Base-by-base conservation (phyloP, 345 rosid species). In the Citrus glauca region DNA sequence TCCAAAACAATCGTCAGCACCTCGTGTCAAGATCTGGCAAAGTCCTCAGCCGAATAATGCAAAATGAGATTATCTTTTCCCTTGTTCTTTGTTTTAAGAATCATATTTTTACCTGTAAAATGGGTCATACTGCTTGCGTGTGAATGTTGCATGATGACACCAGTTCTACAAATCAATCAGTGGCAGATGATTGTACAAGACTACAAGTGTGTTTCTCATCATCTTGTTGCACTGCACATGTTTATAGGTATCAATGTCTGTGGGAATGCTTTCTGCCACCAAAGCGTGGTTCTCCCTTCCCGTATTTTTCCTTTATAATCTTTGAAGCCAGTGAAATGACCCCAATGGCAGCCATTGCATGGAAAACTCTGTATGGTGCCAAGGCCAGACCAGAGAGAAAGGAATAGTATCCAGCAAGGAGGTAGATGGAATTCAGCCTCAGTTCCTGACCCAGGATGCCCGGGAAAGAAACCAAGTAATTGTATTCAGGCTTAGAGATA, bases 311-410 rank as follows among this genome's bases (percentile, higher is more conserved):
- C 83, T 87, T 89, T 69, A 88, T 77, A 78, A 91, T 64, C 79
- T 81, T 90, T 75, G 72, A 82, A 60, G 86, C 82, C 64, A 82
- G 85, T 33, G 91, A 90, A 73, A 91, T 56, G 79, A 79, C 81
- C 74, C 98, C 99, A 28, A 90, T 73, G 25, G 85, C 83, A 80
- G 98, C 95, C 88, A 92, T 85, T 69, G 95, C 90, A 22, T 92
- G 90, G 74, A 96, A 94, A 17, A 87, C 91, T 80, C 81, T 88
- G 85, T 90, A 94, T 45, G 98, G 98, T 16, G 86, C 91, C 92
- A 90, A 87, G 40, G 87, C 85, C 84, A 94, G 84, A 45, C 97
- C 98, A 19, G 91, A 84, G 63, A 92, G 81, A 86, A 89, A 90
- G 74, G 92, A 86, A 83, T 86, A 88, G 82, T 82, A 87, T 73